phyloP scores from a whole-genome alignment of 352 stramenopile species.

The Phytopythium vexans region DNA sequence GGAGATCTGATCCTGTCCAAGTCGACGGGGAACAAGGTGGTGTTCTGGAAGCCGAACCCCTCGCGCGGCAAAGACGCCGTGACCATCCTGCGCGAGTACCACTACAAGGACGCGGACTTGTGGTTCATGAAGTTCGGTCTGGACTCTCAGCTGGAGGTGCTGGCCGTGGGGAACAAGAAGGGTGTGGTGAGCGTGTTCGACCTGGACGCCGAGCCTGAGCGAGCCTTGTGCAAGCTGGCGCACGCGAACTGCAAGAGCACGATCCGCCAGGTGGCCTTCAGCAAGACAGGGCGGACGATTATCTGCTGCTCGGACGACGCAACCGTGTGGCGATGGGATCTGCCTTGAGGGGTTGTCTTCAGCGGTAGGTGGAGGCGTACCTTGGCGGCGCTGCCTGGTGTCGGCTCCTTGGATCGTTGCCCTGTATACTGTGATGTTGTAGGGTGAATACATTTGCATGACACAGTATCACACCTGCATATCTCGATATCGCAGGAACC shows the following conservation, averaged over 20 bases:
- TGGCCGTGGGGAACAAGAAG: constrained; percentile 83
- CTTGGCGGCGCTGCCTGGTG: too few relatives aligned
- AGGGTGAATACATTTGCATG: background rate
- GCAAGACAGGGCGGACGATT: constrained; percentile 61
- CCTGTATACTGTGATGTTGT: too few relatives aligned
- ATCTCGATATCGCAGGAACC: background rate
- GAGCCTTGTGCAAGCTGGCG: constrained; percentile 64
- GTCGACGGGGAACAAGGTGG: constrained; percentile 84
- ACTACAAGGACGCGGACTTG: constrained; percentile 78
- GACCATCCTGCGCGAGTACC: constrained; percentile 78
- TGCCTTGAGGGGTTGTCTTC: constrained; percentile 24
- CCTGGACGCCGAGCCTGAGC: constrained; percentile 66
- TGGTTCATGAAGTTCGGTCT: constrained; percentile 89
- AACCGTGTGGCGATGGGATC: constrained; percentile 73
- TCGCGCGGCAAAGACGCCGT: constrained; percentile 76
- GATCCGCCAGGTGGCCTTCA: constrained; percentile 78
- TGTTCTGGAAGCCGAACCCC: constrained; percentile 91
- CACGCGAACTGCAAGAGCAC: constrained; percentile 77
- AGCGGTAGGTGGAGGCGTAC: too few relatives aligned
- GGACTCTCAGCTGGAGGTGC: constrained; percentile 67
- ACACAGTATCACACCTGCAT: constrained; percentile 4
- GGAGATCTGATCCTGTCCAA: constrained; percentile 79
- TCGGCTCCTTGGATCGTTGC: too few relatives aligned
- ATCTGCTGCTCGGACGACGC: constrained; percentile 74
- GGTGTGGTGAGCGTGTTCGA: constrained; percentile 78